Evolutionary conservation across 345 rosid species (phyloP), one percentile per base, ranked within the genome.

Genomic region (Turritis glabra): DNA sequence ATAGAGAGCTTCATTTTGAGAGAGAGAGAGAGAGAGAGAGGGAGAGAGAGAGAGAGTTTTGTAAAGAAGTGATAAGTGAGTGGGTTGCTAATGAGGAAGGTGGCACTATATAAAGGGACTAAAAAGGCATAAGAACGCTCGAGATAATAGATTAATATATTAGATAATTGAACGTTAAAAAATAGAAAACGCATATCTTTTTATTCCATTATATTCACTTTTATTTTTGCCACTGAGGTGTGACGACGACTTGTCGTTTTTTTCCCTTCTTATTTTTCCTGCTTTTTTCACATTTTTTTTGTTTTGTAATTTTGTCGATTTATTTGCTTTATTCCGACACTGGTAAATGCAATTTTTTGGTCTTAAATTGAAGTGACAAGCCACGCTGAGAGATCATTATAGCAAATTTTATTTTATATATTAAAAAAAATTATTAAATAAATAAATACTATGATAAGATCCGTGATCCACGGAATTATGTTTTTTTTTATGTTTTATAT

Each of bases 1-100:
- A 66, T 55, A 18, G 80, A 77, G 37, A 77, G 23, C 64, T 72
- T 77, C 80, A 77, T 77, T 58, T 40, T 71, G 7, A 33, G 66
- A 47, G 40, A 56, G 67, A 23, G 48, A 19, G 8, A 72, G 22
- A 54, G 6, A 44, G 23, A 33, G 62, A 55, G 22, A 50, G n/a
- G n/a, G 67, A 23, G 48, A 19, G 8, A 72, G 22, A 54, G 6
- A 44, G 23, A 33, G 62, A 55, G 22, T 38, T 22, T 13, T 48
- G n/a, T 27, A 25, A 43, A 76, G 8, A 30, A 53, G 18, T 13
- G 77, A 7, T 58, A 4, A 37, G 47, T 64, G 72, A 41, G 73
- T 12, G 3, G 8, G 14, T 5, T 30, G 12, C 12, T 57, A 60
- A 9, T 50, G 64, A 29, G 54, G 43, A 57, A 71, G 51, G 11